These are phyloP conservation scores for Lablab purpureus DNA, from an alignment of 306 rosid genomes.

Conservation along the genomic window DNA sequence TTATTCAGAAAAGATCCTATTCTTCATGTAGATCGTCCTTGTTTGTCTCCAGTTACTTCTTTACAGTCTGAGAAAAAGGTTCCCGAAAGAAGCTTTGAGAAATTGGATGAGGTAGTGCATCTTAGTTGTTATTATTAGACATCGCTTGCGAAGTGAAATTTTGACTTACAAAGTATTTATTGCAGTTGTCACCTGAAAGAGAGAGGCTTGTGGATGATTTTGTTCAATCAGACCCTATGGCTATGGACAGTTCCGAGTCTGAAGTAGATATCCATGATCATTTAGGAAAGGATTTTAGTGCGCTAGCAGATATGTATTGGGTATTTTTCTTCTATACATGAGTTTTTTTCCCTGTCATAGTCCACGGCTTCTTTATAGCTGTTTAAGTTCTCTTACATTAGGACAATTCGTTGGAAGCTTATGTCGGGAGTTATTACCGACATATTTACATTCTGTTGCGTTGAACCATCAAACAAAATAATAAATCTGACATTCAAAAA, in stretches of 20 bases:
- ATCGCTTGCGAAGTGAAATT: conserved; percentile 46
- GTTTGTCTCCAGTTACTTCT: conserved; percentile 57
- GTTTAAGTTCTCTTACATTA: conserved; percentile 30
- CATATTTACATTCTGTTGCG: conserved; percentile 28
- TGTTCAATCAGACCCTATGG: conserved; percentile 57
- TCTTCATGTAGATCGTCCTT: conserved; percentile 47
- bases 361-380: conserved; percentile 21
- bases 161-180: conserved; percentile 30
- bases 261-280: conserved; percentile 61
- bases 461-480: conserved; percentile 34
- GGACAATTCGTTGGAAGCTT: conserved; percentile 30
- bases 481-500: conserved; percentile 12
- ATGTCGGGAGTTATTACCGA: conserved; percentile 19
- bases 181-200: conserved; percentile 63
- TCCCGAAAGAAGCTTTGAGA: conserved; percentile 53
- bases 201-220: conserved; percentile 62
- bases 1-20: conserved; percentile 65
- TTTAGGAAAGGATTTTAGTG: conserved; percentile 64
- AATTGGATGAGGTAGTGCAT: conserved; percentile 68
- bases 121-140: conserved; percentile 21
- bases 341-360: conserved; percentile 6
- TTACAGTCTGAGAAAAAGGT: conserved; percentile 51
- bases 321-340: conserved; percentile 56
- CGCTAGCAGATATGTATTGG: conserved; percentile 76
- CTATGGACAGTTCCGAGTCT: conserved; percentile 60